Percentiles rank a stretch among this genome's conserved stretches.
Conservation (phyloP, 352 stramenopile genomes). For the Globisporangium cederbergense region DNA sequence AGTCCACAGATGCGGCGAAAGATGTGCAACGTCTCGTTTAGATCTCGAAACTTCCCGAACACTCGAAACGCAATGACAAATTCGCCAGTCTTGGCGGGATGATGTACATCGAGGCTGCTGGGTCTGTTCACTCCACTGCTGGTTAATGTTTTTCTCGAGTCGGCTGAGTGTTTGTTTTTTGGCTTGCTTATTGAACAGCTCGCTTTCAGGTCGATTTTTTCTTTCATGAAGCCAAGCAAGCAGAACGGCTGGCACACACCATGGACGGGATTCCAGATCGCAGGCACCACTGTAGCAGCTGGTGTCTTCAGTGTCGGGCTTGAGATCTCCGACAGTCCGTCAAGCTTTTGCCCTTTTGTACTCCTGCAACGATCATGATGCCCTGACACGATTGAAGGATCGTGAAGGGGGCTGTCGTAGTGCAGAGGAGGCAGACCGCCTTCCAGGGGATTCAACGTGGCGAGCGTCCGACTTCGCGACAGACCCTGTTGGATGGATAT, state of each 20-base stretch:
- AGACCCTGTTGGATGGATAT: background rate
- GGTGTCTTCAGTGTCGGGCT: slow-evolving; percentile 13
- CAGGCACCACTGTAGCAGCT: slow-evolving; percentile 12
- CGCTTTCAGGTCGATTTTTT: slow-evolving; percentile 10
- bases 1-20: slow-evolving; percentile 65
- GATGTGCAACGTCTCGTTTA: slow-evolving; percentile 56
- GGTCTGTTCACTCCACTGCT: background rate
- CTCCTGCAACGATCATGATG: background rate
- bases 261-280: slow-evolving; percentile 73
- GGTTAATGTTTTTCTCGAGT: slow-evolving; percentile 6
- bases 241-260: slow-evolving; percentile 72
- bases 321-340: slow-evolving; percentile 19
- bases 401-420: slow-evolving; percentile 12
- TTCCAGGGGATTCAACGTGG: background rate
- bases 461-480: slow-evolving; percentile 3
- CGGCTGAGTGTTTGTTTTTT: slow-evolving; percentile 3
- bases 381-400: slow-evolving; percentile 10
- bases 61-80: slow-evolving; percentile 57
- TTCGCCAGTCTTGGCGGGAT: background rate
- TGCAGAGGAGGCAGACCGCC: slow-evolving; percentile 1
- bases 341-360: slow-evolving; percentile 23
- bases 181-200: background rate
- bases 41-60: slow-evolving; percentile 67
- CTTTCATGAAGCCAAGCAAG: slow-evolving; percentile 60
- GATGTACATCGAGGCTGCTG: background rate